Evolutionary conservation across 345 rosid species (phyloP), one percentile per base, ranked within the genome.

Genomic region (Orychophragmus violaceus): DNA sequence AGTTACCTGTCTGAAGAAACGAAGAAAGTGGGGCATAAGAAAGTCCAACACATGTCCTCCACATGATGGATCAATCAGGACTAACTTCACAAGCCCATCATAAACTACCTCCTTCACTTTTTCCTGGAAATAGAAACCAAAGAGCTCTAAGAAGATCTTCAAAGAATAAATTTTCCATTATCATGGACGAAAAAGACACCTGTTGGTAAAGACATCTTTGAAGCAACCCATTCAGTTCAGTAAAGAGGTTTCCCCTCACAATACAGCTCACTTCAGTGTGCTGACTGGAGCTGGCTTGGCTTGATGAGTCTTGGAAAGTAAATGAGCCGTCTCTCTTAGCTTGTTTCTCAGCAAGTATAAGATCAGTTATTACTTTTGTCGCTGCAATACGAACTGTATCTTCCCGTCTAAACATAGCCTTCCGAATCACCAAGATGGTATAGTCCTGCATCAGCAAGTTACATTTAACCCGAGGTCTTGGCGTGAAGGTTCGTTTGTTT

Each of bases 271-370:
- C 75, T 71, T 82, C 89, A 69, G 83, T 78, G 59, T 86, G 92
- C 79, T 90, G 97, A 77, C 97, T 90, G 82, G 85, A 64, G 70
- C 97, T 85, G 68, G 97, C 88, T 83, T 90, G 92, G 82, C 97
- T 90, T 71, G 89, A 82, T 24, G 97, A 84, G 71, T 90, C 95
- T 81, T 84, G 89, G 71, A 80, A 73, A 68, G 81, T 71, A 76
- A 85, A 71, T 29, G 62, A 71, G 66, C 78, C 68, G 65, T 77
- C 78, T 65, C 49, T 74, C 70, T 74, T 82, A 69, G 85, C 71
- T 65, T 84, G 82, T 72, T 86, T 85, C 69, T 90, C 95, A 37
- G 83, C 83, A 71, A 87, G 71, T 71, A 87, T 81, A 62, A 87
- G 86, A 73, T 82, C 81, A 57, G 76, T 59, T 61, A 84, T 71